Base-by-base conservation (phyloP, 2,329 filamentous ascomycete species). In the Sporothrix pallida region DNA sequence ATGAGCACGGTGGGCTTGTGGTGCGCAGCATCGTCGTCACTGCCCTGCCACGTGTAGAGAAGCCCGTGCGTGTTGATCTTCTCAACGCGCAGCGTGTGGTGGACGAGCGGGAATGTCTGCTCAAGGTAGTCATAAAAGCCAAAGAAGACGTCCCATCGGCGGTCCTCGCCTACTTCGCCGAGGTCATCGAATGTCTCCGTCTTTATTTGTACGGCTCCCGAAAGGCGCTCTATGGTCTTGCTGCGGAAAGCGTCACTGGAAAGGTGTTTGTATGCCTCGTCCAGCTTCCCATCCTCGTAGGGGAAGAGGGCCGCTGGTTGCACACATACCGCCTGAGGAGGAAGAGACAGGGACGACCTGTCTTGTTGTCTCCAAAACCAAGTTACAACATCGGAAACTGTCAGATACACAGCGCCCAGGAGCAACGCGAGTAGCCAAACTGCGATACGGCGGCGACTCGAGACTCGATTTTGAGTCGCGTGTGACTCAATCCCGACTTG, bases 1-100 rank as follows among this genome's bases (percentile, higher is more conserved):
- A 90, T 87, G 63, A 91, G 81, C 13, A 91, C 79, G 2, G 86
- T 85, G 0, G 89, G 88, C 79, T 87, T 89, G 48, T 88, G 79
- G 44, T 48, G 17, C 0, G 77, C 78, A 3, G 79, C 75, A 56
- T 89, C 82, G 8, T 81, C 83, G 3, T 15, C 10, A 15, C 62
- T 44, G 62, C 89, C 89, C 60, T 84, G 74, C 86, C 88, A 89
- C 2, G 87, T 90, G 78, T 86, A 89, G 48, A 90, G 78, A 69
- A 90, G 81, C 3, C 86, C 88, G 78, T 90, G 87, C 1, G 84
- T 87, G 78, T 91, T 91, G 76, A 90, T 80, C 74, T 85, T 86
- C 72, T 90, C 86, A 0, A 89, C 79, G 15, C 81, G 78, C 63
- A 89, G 80, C 3, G 81, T 81, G 15, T 80, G 77, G 78, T 88